Percentiles rank a stretch among this genome's conserved stretches.
phyloP scores from a whole-genome alignment of 805 yeast genomes.

The Wickerhamomyces bovis region DNA sequence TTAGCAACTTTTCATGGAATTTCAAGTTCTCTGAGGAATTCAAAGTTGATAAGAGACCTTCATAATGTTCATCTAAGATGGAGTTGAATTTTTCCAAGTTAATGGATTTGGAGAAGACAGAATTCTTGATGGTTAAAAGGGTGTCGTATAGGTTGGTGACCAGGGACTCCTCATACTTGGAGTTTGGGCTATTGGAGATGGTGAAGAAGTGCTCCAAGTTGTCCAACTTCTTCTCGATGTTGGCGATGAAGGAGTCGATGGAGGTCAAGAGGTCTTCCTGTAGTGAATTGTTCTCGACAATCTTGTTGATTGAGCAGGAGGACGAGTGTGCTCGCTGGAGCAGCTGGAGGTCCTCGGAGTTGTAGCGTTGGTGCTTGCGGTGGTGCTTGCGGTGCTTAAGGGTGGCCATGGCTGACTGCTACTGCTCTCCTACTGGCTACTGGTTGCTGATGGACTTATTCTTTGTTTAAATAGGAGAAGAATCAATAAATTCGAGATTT shows the following conservation, averaged over 20 bases:
- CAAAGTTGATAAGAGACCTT: conserved; percentile 18
- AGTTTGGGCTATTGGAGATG: neutral
- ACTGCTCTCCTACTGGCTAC: too few relatives aligned
- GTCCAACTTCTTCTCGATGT: conserved; percentile 23
- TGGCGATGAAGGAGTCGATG: conserved; percentile 19
- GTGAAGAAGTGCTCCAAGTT: conserved; percentile 20
- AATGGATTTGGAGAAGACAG: conserved; percentile 17
- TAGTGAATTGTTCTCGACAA: conserved; percentile 20
- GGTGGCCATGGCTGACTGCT: neutral
- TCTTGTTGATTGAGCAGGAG: conserved; percentile 19
- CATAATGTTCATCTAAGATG: conserved; percentile 23
- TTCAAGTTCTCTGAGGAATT: conserved; percentile 17
- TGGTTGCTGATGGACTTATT: too few relatives aligned
- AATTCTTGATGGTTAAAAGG: conserved; percentile 20
- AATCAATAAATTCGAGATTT: too few relatives aligned
- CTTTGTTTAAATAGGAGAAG: neutral
- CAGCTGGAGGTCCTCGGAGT: conserved; percentile 19
- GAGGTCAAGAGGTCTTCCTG: conserved; percentile 18
- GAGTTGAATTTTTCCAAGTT: conserved; percentile 19
- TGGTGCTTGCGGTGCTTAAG: conserved; percentile 3
- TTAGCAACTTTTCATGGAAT: conserved; percentile 28
- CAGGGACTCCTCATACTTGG: conserved; percentile 11
- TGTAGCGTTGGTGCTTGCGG: conserved; percentile 10
- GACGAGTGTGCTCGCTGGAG: conserved; percentile 21
- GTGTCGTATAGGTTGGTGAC: conserved; percentile 24